Base-by-base conservation (phyloP, 495 filamentous ascomycete species). In the Trichoderma erinaceum region DNA sequence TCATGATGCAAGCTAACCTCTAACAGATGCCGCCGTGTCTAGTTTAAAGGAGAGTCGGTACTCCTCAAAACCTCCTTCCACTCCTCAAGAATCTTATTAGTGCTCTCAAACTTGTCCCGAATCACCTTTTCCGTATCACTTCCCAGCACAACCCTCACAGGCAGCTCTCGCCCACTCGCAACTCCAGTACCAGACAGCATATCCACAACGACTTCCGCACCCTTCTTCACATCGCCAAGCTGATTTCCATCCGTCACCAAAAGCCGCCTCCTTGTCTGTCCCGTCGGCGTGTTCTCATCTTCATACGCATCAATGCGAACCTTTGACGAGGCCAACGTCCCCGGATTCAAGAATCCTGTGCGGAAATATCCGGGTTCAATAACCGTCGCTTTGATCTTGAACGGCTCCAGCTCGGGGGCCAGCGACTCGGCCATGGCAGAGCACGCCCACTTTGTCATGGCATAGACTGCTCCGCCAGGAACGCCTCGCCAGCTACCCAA, bases 301-400 rank as follows among this genome's bases (percentile, higher is more conserved):
- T 72, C 68, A 68, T 80, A 79, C 13, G 70, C 75, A 3, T 65
- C 66, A 2, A 75, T 71, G 29, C 71, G 70, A 67, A 75, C 73
- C 66, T 69, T 75, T 56, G 78, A 77, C 63, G 66, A 65, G 13
- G 70, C 25, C 25, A 77, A 50, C 56, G 77, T 75, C 10, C 66
- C 65, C 10, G 27, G 46, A 46, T 65, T 50, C 21, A 76, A 72
- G 63, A 80, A 76, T 15, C 70, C 73, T 4, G 78, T 81, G 29
- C 78, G 72, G 66, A 78, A 78, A 71, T 75, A 79, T 0, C 84
- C 83, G 21, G 83, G 84, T 75, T 86, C 84, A 41, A 87, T 70
- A 7, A 75, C 67, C 7, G 76, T 75, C 15, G 73, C 80, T 2
- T 79, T 72, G 64, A 87, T 80, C 3, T 77, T 76, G 41, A 86